These are phyloP conservation scores for Pseudoturritis turrita DNA, from an alignment of 345 rosid species.

Conservation along the genomic window DNA sequence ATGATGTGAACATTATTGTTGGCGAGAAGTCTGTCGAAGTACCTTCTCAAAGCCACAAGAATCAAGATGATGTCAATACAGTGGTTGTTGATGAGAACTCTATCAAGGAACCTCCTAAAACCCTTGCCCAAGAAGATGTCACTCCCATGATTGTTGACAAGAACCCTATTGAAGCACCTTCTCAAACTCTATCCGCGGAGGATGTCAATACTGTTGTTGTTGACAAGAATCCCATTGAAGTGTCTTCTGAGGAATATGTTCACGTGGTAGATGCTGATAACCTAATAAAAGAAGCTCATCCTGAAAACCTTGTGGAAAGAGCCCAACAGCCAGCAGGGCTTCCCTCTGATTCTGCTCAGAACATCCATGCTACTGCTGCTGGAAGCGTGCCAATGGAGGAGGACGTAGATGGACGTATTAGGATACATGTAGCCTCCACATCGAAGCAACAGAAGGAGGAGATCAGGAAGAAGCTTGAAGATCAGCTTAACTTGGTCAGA, in stretches of 20 bases:
- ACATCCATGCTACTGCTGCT: conserved; percentile 20
- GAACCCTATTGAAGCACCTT: conserved; percentile 27
- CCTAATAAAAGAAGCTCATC: conserved; percentile 12
- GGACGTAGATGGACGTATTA: conserved; percentile 40
- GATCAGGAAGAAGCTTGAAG: conserved; percentile 70
- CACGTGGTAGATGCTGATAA: conserved; percentile 26
- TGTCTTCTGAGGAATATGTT: conserved; percentile 25
- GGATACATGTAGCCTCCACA: conserved; percentile 50
- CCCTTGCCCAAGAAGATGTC: conserved; percentile 32
- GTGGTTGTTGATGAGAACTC: conserved; percentile 35
- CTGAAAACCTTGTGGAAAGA: conserved; percentile 34
- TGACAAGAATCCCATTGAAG: conserved; percentile 33
- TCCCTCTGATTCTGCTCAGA: conserved; percentile 13
- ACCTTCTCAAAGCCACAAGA: conserved; percentile 2
- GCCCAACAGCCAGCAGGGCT: conserved; percentile 34
- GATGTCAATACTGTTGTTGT: conserved; percentile 32
- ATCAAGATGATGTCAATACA: conserved; percentile 24
- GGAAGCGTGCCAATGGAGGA: conserved; percentile 45
- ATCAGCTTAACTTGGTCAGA: conserved; percentile 70
- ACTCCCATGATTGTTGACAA: conserved; percentile 25
- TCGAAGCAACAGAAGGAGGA: conserved; percentile 60
- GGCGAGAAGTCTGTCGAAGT: conserved; percentile 10
- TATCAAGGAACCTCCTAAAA: conserved; percentile 27
- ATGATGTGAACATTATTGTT: conserved; percentile 3
- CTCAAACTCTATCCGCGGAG: conserved; percentile 32